Conservation (phyloP, 2,329 filamentous ascomycete genomes). For the Leptographium radiaticola region DNA sequence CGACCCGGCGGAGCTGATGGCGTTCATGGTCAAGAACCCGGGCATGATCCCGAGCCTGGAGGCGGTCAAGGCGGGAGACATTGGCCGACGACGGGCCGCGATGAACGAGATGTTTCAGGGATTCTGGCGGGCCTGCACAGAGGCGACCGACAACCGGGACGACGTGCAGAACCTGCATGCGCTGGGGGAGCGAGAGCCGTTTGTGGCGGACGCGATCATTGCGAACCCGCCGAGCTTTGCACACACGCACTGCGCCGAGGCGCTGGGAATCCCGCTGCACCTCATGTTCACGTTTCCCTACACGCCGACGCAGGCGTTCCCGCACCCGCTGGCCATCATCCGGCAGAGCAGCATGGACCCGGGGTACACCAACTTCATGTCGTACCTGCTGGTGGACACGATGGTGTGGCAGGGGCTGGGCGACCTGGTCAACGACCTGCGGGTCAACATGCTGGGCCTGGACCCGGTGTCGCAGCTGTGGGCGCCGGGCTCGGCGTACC, state of each 20-base stretch:
- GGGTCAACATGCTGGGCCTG: conserved; percentile 53
- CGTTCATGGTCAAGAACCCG: conserved; percentile 78
- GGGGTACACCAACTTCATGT: conserved; percentile 67
- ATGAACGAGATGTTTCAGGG: conserved; percentile 78
- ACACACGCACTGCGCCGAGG: conserved; percentile 68
- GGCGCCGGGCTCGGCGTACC: conserved; percentile 61
- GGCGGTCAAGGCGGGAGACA: conserved; percentile 60
- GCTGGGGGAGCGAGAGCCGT: conserved; percentile 48
- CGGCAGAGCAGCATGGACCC: conserved; percentile 59
- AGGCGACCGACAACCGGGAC: conserved; percentile 55
- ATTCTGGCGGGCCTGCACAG: conserved; percentile 69
- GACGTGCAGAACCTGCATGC: conserved; percentile 48
- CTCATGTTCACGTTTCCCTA: conserved; percentile 87
- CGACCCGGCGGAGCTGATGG: conserved; percentile 70
- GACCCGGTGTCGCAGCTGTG: conserved; percentile 65
- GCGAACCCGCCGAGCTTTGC: conserved; percentile 71
- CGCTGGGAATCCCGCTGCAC: conserved; percentile 63
- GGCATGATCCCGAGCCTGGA: conserved; percentile 64
- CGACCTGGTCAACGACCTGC: conserved; percentile 64
- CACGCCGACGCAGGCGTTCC: conserved; percentile 61
- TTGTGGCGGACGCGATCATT: conserved; percentile 69
- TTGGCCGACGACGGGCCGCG: conserved; percentile 49
- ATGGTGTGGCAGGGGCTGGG: conserved; percentile 86
- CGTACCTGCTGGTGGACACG: conserved; percentile 69
- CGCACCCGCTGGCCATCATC: conserved; percentile 66